These are phyloP conservation scores for Pichia cabralensis DNA, from an alignment of 805 yeast species.

Conservation along the genomic window DNA sequence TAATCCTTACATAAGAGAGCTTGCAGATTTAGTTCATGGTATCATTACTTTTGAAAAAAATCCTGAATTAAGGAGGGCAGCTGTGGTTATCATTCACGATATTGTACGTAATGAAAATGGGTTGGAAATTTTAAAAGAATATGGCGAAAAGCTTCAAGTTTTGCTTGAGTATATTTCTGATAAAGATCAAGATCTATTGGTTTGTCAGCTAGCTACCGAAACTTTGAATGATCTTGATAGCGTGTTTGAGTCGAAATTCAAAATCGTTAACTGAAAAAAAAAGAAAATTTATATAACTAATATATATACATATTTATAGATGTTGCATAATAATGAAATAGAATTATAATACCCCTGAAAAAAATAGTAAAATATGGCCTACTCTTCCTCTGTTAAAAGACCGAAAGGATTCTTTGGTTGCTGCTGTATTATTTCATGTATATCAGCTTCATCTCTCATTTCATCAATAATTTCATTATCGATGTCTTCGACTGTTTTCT, in stretches of 20 bases:
- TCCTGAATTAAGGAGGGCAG: conserved; percentile 55
- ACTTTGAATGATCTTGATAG: conserved; percentile 25
- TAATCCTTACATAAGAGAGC: conserved; percentile 36
- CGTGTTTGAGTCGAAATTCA: conserved; percentile 11
- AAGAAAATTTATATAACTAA: background rate
- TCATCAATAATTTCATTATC: conserved; percentile 13
- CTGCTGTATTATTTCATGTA: conserved; percentile 2
- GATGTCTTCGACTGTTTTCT: conserved; percentile 11
- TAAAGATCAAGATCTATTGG: conserved; percentile 47
- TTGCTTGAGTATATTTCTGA: conserved; percentile 34
- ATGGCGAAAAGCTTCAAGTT: conserved; percentile 33
- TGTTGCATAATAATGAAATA: background rate
- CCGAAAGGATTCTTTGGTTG: conserved; percentile 18
- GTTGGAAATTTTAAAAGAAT: conserved; percentile 39
- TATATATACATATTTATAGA: background rate
- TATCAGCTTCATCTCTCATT: conserved; percentile 11
- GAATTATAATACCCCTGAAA: background rate
- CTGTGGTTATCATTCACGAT: conserved; percentile 60
- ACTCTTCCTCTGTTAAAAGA: conserved; percentile 18
- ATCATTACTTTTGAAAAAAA: conserved; percentile 49
- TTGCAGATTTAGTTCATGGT: conserved; percentile 71
- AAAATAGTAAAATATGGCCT: background rate
- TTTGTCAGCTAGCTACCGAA: conserved; percentile 45
- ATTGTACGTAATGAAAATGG: conserved; percentile 35
- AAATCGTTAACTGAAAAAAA: background rate